Conservation (phyloP, 352 stramenopile species). For the Thalassiosira mediterranea region DNA sequence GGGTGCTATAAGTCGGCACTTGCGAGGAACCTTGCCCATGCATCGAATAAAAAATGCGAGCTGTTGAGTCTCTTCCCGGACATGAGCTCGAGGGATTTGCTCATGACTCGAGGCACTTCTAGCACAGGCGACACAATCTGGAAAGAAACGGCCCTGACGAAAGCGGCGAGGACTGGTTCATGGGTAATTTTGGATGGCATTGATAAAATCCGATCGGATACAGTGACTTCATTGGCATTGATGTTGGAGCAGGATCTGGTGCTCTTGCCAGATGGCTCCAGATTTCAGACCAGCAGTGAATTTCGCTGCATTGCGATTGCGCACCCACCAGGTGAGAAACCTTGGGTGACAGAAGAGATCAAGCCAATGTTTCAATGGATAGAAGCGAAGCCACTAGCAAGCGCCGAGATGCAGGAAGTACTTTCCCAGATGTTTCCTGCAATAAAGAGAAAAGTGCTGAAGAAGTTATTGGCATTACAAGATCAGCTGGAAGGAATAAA, state of each 20-base stretch:
- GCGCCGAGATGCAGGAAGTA: conserved; percentile 44
- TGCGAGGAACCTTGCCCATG: conserved; percentile 39
- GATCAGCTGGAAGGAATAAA: conserved; percentile 45
- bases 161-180: conserved; percentile 87
- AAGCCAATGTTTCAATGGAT: conserved; percentile 69
- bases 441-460: conserved; percentile 37
- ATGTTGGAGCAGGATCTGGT: conserved; percentile 90
- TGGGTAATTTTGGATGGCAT: conserved; percentile 91
- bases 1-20: conserved; percentile 69
- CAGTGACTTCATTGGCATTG: conserved; percentile 87
- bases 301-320: conserved; percentile 61
- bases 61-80: conserved; percentile 93
- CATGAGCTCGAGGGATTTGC: conserved; percentile 91
- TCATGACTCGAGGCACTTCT: conserved; percentile 90
- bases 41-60: conserved; percentile 56
- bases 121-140: conserved; percentile 88
- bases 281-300: conserved; percentile 77
- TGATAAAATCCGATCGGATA: conserved; percentile 90
- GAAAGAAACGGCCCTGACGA: conserved; percentile 90
- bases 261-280: conserved; percentile 88
- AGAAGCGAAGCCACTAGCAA: conserved; percentile 40
- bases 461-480: conserved; percentile 52
- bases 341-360: conserved; percentile 63
- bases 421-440: conserved; percentile 50
- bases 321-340: conserved; percentile 42